phyloP scores from a whole-genome alignment of 176 grass and related monocot genomes.

The Raddia distichophylla region DNA sequence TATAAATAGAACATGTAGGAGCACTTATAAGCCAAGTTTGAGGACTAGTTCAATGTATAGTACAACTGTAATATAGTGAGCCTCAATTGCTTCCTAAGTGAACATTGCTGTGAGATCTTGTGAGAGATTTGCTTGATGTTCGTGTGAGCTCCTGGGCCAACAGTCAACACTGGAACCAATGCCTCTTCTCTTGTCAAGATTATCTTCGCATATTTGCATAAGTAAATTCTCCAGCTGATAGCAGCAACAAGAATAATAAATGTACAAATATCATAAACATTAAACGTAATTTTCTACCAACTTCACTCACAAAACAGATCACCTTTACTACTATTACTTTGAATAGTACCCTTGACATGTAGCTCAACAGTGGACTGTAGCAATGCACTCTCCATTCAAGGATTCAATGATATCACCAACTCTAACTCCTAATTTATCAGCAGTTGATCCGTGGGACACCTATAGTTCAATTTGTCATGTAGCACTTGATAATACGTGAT shows the following conservation, averaged over 20 bases:
- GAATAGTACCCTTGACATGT: neutral
- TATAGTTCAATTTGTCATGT: slow-evolving; percentile 8
- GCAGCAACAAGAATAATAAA: slow-evolving; percentile 7
- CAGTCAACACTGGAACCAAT: neutral
- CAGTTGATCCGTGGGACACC: neutral
- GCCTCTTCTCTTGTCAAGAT: neutral
- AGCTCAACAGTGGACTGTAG: slow-evolving; percentile 4
- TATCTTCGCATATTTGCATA: neutral
- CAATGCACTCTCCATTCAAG: neutral
- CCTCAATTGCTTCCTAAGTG: too few relatives aligned
- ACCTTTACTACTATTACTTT: neutral
- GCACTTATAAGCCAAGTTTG: too few relatives aligned
- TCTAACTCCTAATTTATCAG: neutral
- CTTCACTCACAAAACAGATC: neutral
- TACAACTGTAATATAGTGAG: too few relatives aligned
- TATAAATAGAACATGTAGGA: too few relatives aligned
- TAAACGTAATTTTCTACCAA: neutral
- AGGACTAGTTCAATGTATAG: too few relatives aligned
- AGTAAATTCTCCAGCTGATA: neutral
- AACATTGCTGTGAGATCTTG: too few relatives aligned
- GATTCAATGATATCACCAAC: neutral
- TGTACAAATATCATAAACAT: neutral
- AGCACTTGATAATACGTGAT: neutral
- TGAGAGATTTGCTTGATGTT: too few relatives aligned
- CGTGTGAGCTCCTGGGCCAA: too few relatives aligned